Evolutionary conservation across 169 alveolate genomes (phyloP), one percentile per base, ranked within the genome.

Genomic region (Theileria luwenshuni): DNA sequence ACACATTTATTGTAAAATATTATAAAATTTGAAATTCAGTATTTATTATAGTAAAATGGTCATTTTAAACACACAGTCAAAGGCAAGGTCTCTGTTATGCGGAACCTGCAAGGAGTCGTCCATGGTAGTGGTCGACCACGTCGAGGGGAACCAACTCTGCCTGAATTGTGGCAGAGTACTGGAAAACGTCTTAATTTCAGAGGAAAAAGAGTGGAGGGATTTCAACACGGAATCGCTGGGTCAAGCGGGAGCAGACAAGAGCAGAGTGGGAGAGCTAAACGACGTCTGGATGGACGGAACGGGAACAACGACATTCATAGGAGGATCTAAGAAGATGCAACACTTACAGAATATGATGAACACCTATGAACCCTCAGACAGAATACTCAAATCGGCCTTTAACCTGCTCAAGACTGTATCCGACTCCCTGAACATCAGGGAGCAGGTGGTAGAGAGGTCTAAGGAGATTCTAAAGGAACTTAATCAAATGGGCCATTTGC

Each of bases 181-280:
- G 33, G 97, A 93, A 63, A 83, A 70, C 59, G 83, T 83, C 43
- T 87, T 92, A 15, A 74, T 93, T 15, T 90, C 92, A 15, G 97
- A 93, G 17, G 95, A 93, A 61, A 96, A 93, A 61, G 97, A 93
- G 60, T 93, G 97, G 97, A 81, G 97, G n/a, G 86, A 83, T 42
- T 93, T 93, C 69, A 86, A 84, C 25, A 51, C 87, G 0, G 93
- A 86, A 28, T 47, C 84, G 17, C 91, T 61, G 47, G 96, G 94
- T 17, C 89, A 91, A 2, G 88, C 85, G 21, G 90, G 92, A 0
- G 88, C 74, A 51, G 95, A 92, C 35, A 73, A 93, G 30, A 92
- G 90, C 62, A 89, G 97, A 38, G 96, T 93, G 8, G 97, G 97
- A 1, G 96, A 92, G 30, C 83, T 77, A 19, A 90, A 90, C 63